A percentile compares a stretch with the other conserved stretches of the same genome.
Evolutionary conservation across 495 filamentous ascomycete species (phyloP).

Genomic region (Chaetomium cochliodes): DNA sequence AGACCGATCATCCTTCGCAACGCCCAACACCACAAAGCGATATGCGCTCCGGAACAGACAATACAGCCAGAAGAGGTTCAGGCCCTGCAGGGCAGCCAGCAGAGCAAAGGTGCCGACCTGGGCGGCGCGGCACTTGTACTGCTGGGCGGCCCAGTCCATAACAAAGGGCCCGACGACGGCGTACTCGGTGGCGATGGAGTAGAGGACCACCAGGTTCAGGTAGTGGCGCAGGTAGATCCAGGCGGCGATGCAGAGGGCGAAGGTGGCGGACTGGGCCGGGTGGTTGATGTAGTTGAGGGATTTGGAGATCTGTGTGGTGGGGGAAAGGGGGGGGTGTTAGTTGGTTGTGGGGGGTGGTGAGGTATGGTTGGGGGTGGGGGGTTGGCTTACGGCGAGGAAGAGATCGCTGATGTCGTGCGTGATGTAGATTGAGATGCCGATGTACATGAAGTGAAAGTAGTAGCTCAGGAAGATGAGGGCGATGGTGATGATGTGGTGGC

Average conservation of each 20-base stretch:
- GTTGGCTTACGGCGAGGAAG: constrained; percentile 80
- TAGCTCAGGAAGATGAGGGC: constrained; percentile 84
- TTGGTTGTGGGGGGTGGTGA: neutral
- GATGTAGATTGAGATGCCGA: constrained; percentile 92
- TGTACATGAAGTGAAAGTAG: constrained; percentile 96
- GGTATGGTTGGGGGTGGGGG: neutral
- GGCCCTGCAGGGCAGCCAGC: constrained; percentile 68
- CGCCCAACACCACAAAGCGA: constrained; percentile 48
- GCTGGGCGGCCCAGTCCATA: constrained; percentile 76
- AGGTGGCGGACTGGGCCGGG: constrained; percentile 70
- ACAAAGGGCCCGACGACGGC: constrained; percentile 81
- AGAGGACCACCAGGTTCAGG: constrained; percentile 84
- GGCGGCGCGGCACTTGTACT: constrained; percentile 77
- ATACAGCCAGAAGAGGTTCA: constrained; percentile 86
- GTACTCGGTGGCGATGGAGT: constrained; percentile 82
- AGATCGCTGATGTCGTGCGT: constrained; percentile 96
- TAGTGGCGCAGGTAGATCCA: constrained; percentile 95
- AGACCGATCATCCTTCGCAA: constrained; percentile 53
- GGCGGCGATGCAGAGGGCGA: constrained; percentile 56
- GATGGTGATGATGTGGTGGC: constrained; percentile 89
- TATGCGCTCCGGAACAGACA: constrained; percentile 73
- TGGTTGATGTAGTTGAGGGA: constrained; percentile 76
- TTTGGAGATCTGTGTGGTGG: constrained; percentile 94
- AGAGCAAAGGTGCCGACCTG: constrained; percentile 70
- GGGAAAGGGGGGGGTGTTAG: neutral